These are phyloP conservation scores for Harrya chromipes DNA, from an alignment of 768 basidiomycete genomes.

Conservation along the genomic window DNA sequence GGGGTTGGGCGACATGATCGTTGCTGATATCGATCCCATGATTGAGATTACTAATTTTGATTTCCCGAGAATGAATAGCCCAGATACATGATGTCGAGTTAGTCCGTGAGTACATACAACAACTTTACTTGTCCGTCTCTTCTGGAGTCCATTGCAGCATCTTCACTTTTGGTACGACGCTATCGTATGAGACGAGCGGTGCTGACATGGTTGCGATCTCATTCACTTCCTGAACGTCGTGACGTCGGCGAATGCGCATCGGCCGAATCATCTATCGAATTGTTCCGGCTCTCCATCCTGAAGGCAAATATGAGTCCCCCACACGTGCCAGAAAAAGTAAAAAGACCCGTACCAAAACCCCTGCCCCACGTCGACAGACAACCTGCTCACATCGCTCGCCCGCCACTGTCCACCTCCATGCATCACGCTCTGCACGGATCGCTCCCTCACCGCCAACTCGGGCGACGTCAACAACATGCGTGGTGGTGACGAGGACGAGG, in stretches of 20 bases:
- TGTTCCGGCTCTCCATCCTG: background rate
- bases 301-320: background rate
- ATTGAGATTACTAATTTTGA: no score
- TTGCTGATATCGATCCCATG: no score
- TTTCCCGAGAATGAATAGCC: no score
- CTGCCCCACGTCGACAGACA: slow-evolving; percentile 1
- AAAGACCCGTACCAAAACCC: background rate
- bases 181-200: no score
- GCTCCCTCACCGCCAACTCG: slow-evolving; percentile 35
- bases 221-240: slow-evolving; percentile 1
- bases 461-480: slow-evolving; percentile 15
- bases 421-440: slow-evolving; percentile 13
- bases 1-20: no score
- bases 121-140: slow-evolving; percentile 28
- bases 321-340: no score
- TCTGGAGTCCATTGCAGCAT: slow-evolving; percentile 49
- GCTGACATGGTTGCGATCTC: no score
- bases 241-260: background rate
- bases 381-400: background rate
- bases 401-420: background rate
- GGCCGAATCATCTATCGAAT: background rate
- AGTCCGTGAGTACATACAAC: no score
- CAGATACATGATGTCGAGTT: no score
- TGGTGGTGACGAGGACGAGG: background rate
- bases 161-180: slow-evolving; percentile 26